These are phyloP conservation scores for Elongisporangium senticosum DNA, from an alignment of 352 stramenopile species.

Conservation along the genomic window DNA sequence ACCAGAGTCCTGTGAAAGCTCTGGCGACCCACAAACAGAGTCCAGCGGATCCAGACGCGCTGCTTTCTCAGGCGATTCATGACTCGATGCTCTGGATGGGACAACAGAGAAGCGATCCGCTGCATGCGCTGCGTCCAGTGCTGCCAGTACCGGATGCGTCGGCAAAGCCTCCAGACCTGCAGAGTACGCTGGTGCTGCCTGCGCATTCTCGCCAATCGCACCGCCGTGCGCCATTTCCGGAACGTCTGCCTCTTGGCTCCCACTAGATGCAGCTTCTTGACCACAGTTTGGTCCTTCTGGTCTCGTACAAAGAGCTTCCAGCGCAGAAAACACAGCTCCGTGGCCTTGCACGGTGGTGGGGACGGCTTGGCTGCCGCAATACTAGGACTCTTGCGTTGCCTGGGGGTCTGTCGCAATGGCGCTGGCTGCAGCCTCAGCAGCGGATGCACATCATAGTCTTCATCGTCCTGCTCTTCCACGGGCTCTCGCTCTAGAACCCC, in stretches of 20 bases:
- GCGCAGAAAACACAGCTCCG: constrained; percentile 18
- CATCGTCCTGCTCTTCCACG: constrained; percentile 13
- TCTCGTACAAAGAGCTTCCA: constrained; percentile 21
- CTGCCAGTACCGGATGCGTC: not conserved
- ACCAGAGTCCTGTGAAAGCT: too few relatives aligned
- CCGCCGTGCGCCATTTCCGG: too few relatives aligned
- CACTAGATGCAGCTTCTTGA: not conserved
- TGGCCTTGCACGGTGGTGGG: not conserved
- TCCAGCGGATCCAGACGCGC: constrained; percentile 26
- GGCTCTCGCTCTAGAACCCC: constrained; percentile 34
- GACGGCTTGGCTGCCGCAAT: not conserved
- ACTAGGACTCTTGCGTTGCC: not conserved
- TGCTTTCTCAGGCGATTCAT: constrained; percentile 17
- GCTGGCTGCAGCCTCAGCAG: too few relatives aligned
- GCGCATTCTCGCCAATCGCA: too few relatives aligned
- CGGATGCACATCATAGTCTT: too few relatives aligned
- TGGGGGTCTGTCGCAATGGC: too few relatives aligned
- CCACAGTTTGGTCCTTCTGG: too few relatives aligned
- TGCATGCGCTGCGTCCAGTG: not conserved
- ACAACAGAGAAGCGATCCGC: not conserved
- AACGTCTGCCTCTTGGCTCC: not conserved
- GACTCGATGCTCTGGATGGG: constrained; percentile 3
- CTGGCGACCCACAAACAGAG: constrained; percentile 6
- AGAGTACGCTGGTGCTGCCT: not conserved
- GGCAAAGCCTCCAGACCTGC: constrained; percentile 2